Conservation (phyloP, 257 asterid genomes). For the Solanum phureja region DNA sequence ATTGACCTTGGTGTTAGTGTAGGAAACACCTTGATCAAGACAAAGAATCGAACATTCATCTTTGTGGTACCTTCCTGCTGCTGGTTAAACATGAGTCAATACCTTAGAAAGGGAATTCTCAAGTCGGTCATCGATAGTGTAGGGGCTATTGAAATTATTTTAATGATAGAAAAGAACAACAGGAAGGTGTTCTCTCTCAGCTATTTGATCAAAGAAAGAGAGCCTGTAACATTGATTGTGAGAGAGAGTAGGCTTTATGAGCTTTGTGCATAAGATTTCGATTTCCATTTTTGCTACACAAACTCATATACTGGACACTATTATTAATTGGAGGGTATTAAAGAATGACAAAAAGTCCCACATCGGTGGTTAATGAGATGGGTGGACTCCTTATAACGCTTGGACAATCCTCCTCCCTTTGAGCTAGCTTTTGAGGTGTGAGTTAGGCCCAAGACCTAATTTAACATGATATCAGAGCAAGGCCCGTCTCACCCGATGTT, state of each 20-base stretch:
- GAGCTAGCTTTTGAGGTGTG: too few species aligned
- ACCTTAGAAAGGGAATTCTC: neutral
- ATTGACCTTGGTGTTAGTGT: neutral
- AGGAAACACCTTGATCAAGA: neutral
- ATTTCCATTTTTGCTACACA: too few species aligned
- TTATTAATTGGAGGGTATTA: too few species aligned
- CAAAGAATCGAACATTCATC: neutral
- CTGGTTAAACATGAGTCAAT: neutral
- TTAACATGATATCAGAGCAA: too few species aligned
- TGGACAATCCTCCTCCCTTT: too few species aligned
- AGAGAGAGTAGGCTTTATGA: neutral
- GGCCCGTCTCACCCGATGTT: too few species aligned
- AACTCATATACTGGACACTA: too few species aligned
- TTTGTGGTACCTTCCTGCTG: neutral
- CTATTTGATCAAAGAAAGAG: neutral
- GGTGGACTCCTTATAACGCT: too few species aligned
- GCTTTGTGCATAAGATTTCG: neutral
- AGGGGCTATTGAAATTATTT: neutral
- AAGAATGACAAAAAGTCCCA: too few species aligned
- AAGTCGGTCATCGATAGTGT: neutral
- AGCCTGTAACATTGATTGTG: neutral
- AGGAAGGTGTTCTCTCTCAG: neutral
- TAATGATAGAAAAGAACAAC: neutral
- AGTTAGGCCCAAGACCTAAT: too few species aligned
- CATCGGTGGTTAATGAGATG: too few species aligned